Conservation (phyloP, 2,329 filamentous ascomycete species). For the Triangularia verruculosa region DNA sequence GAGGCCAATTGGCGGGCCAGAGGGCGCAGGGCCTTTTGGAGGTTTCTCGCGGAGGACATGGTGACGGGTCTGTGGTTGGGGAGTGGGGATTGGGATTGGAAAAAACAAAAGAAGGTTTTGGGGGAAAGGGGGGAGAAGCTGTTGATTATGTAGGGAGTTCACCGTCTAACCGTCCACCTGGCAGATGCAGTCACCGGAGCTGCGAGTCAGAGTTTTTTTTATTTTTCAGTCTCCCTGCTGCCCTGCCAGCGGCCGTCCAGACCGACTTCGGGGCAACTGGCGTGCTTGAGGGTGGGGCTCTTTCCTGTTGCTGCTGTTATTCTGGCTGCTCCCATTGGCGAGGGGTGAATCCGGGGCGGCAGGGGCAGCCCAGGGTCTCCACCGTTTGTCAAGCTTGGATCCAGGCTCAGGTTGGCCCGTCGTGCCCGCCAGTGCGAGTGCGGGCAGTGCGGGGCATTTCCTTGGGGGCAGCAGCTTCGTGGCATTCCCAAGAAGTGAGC, state of each 20-base stretch:
- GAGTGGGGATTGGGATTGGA: conserved; percentile 23
- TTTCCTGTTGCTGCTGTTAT: too few species aligned
- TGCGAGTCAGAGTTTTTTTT: conserved; percentile 27
- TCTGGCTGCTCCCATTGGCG: conserved; percentile 5
- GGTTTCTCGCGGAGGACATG: conserved; percentile 74
- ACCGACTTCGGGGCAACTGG: conserved; percentile 23
- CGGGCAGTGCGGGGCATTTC: background rate
- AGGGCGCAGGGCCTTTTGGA: conserved; percentile 65
- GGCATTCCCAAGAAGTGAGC: background rate
- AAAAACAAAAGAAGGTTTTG: conserved; percentile 12
- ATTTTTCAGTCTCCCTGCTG: conserved; percentile 14
- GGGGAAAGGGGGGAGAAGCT: background rate
- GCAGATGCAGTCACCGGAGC: conserved; percentile 20
- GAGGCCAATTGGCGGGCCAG: conserved; percentile 62
- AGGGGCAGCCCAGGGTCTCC: background rate
- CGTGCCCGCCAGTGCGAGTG: conserved; percentile 7
- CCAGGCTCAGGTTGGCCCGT: conserved; percentile 6
- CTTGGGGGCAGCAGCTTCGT: background rate
- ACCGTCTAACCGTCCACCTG: conserved; percentile 2
- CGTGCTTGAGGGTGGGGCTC: conserved; percentile 6
- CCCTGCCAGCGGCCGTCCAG: conserved; percentile 6
- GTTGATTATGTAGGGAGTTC: conserved; percentile 1
- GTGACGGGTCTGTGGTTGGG: conserved; percentile 39
- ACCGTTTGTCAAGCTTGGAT: conserved; percentile 9
- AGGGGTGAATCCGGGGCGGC: conserved; percentile 10